phyloP scores from a whole-genome alignment of 805 yeast genomes.

The Candida ortonii region DNA sequence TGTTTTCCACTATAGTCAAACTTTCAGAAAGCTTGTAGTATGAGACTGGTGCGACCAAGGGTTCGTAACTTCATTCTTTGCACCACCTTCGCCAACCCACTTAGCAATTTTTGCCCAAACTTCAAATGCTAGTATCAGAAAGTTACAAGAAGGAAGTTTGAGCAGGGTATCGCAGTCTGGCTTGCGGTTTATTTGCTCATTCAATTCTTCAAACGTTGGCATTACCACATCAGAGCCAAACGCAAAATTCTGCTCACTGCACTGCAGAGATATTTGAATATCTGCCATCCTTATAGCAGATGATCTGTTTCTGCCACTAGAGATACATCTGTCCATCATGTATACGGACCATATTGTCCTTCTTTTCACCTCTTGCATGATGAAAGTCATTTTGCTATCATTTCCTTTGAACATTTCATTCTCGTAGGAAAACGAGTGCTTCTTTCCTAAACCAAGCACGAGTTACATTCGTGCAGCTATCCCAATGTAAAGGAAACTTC shows the following conservation, averaged over 20 bases:
- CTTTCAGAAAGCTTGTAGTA: conserved; percentile 28
- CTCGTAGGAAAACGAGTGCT: conserved; percentile 18
- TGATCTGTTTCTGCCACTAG: conserved; percentile 35
- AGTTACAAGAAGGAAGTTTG: conserved; percentile 28
- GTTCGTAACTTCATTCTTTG: conserved; percentile 32
- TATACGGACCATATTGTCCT: conserved; percentile 41
- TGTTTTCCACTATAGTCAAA: conserved; percentile 24
- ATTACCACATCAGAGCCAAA: conserved; percentile 26
- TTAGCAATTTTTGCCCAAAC: conserved; percentile 38
- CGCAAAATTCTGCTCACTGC: conserved; percentile 32
- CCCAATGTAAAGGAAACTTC: conserved; percentile 38
- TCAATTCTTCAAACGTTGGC: conserved; percentile 18
- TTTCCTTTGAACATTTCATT: conserved; percentile 9
- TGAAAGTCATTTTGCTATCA: conserved; percentile 13
- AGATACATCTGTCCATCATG: conserved; percentile 42
- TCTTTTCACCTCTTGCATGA: conserved; percentile 33
- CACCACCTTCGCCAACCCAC: conserved; percentile 39
- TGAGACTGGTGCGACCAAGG: conserved; percentile 31
- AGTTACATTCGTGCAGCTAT: conserved; percentile 40
- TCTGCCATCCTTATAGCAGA: conserved; percentile 35
- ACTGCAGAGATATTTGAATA: conserved; percentile 33
- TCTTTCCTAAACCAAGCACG: conserved; percentile 32
- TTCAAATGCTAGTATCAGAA: conserved; percentile 34
- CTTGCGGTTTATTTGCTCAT: conserved; percentile 1
- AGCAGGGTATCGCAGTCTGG: conserved; percentile 13